phyloP scores from a whole-genome alignment of 805 yeast species.

The Candida multigemmis region DNA sequence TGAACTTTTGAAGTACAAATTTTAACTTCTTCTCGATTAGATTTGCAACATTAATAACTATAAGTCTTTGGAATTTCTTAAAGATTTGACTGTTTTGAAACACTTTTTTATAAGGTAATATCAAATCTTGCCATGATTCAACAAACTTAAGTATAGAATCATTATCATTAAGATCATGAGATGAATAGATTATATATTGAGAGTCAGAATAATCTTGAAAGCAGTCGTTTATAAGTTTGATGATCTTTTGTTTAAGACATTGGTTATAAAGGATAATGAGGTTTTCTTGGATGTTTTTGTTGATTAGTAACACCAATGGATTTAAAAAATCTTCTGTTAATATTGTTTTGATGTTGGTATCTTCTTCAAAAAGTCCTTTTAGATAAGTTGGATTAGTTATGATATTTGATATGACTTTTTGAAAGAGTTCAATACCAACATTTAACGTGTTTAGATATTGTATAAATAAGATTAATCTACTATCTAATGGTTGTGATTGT shows the following conservation, averaged over 20 bases:
- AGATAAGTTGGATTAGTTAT: conserved; percentile 14
- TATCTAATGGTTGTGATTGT: conserved; percentile 23
- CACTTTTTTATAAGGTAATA: conserved; percentile 57
- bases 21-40: conserved; percentile 61
- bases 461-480: conserved; percentile 50
- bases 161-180: conserved; percentile 18
- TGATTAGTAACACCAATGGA: conserved; percentile 23
- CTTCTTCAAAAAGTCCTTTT: conserved; percentile 20
- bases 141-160: conserved; percentile 40
- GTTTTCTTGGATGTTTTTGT: conserved; percentile 34
- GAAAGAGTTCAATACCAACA: conserved; percentile 49
- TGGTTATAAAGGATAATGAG: conserved; percentile 41
- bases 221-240: conserved; percentile 35
- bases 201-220: conserved; percentile 24
- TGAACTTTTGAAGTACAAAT: conserved; percentile 46
- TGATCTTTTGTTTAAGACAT: conserved; percentile 34
- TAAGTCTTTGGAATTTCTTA: conserved; percentile 35
- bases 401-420: conserved; percentile 40
- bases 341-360: conserved; percentile 19
- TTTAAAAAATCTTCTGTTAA: conserved; percentile 21
- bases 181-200: conserved; percentile 19
- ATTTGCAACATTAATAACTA: conserved; percentile 47
- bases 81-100: conserved; percentile 44
- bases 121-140: conserved; percentile 52
- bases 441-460: conserved; percentile 68